Percentiles rank a stretch among this genome's conserved stretches.
Conservation (phyloP, 1,139 yeast genomes). For the Candida gigantensis region DNA sequence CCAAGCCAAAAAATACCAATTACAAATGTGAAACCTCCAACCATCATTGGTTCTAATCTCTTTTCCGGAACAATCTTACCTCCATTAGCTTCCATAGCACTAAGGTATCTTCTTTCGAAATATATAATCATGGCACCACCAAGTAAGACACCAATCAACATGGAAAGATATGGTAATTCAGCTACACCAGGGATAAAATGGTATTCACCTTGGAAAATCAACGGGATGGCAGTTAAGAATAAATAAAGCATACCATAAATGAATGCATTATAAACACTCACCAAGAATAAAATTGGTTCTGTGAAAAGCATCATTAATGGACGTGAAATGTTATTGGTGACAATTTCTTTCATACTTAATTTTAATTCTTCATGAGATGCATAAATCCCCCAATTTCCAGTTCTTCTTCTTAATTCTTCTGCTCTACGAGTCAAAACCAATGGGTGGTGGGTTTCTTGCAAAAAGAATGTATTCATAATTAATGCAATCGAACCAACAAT, state of each 20-base stretch:
- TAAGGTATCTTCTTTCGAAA: constrained; percentile 29
- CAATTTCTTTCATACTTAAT: constrained; percentile 61
- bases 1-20: constrained; percentile 82
- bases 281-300: constrained; percentile 71
- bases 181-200: constrained; percentile 52
- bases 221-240: constrained; percentile 77
- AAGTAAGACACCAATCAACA: constrained; percentile 56
- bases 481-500: constrained; percentile 43
- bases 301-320: constrained; percentile 66
- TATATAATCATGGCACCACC: constrained; percentile 49
- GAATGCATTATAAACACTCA: constrained; percentile 77
- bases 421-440: constrained; percentile 62
- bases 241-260: constrained; percentile 80
- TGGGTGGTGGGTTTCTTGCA: constrained; percentile 53
- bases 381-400: constrained; percentile 73
- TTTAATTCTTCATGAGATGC: constrained; percentile 80
- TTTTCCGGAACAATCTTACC: constrained; percentile 76
- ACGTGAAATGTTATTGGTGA: constrained; percentile 66
- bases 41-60: constrained; percentile 72
- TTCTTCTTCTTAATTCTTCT: constrained; percentile 53
- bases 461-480: constrained; percentile 28
- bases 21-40: constrained; percentile 69
- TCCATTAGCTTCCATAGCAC: constrained; percentile 38
- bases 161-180: constrained; percentile 61
- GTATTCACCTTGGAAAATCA: constrained; percentile 65